Evolutionary conservation across 352 stramenopile species (phyloP).

Genomic region (Aphanomyces euteiches): DNA sequence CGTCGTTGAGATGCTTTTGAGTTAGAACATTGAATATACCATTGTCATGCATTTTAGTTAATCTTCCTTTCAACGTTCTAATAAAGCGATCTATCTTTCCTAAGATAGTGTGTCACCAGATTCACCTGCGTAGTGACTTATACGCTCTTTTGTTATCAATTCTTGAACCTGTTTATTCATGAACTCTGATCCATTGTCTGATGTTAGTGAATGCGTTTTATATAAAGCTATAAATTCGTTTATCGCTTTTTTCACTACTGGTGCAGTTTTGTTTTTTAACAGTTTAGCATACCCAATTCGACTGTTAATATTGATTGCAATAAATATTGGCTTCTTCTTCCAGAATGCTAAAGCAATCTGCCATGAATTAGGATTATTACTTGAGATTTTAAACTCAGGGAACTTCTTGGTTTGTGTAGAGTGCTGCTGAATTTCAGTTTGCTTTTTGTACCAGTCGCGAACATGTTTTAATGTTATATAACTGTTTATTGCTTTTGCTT

Average conservation of each 20-base stretch:
- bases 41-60: slow-evolving; percentile 33
- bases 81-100: slow-evolving; percentile 50
- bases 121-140: too few relatives aligned
- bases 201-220: too few relatives aligned
- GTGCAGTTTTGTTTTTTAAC: slow-evolving; percentile 35
- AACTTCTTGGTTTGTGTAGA: neutral
- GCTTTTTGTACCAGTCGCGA: slow-evolving; percentile 9
- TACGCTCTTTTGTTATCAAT: too few relatives aligned
- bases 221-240: neutral
- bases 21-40: slow-evolving; percentile 36
- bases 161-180: too few relatives aligned
- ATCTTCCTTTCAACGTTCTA: slow-evolving; percentile 38
- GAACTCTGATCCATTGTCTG: too few relatives aligned
- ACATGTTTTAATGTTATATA: neutral
- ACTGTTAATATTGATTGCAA: slow-evolving; percentile 20
- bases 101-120: slow-evolving; percentile 33
- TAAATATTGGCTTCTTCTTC: slow-evolving; percentile 23
- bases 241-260: too few relatives aligned
- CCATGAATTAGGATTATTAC: neutral
- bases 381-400: neutral
- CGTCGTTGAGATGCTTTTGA: slow-evolving; percentile 33
- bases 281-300: slow-evolving; percentile 39
- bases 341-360: slow-evolving; percentile 29
- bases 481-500: neutral
- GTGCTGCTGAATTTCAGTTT: slow-evolving; percentile 6